A percentile compares a stretch with the other conserved stretches of the same genome.
Conservation (phyloP, 1,284 basidiomycete genomes). For the Crepidotus sp. region DNA sequence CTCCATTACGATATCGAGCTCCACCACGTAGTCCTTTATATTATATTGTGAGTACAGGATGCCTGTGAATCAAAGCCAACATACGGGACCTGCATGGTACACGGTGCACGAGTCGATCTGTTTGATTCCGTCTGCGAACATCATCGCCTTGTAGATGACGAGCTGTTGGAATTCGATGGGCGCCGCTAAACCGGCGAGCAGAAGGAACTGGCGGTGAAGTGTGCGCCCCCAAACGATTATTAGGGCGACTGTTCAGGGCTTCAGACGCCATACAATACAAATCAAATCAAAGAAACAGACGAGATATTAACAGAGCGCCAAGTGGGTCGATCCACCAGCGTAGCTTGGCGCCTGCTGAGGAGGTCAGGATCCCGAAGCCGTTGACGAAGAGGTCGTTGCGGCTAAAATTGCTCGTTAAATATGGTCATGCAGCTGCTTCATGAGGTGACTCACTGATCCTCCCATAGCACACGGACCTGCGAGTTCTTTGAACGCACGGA, state of each 20-base stretch:
- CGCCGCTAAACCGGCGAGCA: constrained; percentile 86
- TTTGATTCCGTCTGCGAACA: constrained; percentile 80
- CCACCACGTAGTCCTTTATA: constrained; percentile 71
- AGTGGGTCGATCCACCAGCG: constrained; percentile 78
- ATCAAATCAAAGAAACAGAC: background rate
- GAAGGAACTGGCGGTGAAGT: constrained; percentile 73
- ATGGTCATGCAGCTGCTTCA: background rate
- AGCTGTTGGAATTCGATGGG: constrained; percentile 86
- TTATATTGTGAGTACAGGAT: background rate
- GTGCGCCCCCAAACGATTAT: constrained; percentile 75
- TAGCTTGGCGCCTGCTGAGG: constrained; percentile 82
- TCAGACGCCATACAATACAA: background rate
- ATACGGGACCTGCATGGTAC: constrained; percentile 53
- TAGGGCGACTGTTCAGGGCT: constrained; percentile 48
- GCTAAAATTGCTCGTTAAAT: too few species aligned
- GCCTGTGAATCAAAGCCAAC: constrained; percentile 23
- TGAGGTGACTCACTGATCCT: constrained; percentile 55
- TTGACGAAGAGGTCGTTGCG: constrained; percentile 86
- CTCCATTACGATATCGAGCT: constrained; percentile 92
- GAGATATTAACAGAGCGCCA: constrained; percentile 55
- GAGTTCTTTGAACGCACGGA: constrained; percentile 72
- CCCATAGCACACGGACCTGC: constrained; percentile 91
- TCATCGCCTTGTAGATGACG: constrained; percentile 88
- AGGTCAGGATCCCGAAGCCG: constrained; percentile 76
- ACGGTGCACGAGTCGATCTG: constrained; percentile 72